Evolutionary conservation across 2,329 filamentous ascomycete genomes (phyloP), one percentile per base, ranked within the genome.

Genomic region (Cryphonectria japonica): DNA sequence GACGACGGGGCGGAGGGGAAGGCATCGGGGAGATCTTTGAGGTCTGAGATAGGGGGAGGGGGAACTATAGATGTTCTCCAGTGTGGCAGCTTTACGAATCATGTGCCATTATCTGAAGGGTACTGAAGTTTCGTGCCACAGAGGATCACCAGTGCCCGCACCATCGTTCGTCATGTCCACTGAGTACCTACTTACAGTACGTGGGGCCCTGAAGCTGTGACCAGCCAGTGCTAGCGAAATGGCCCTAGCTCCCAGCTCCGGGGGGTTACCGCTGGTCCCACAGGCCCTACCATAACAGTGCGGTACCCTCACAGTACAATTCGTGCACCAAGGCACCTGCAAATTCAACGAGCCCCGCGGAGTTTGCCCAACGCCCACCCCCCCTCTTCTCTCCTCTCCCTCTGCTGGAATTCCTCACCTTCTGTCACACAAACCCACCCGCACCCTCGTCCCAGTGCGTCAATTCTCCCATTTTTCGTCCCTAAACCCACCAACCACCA

Each of bases 11-110:
- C 1, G 87, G 87, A 5, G 86, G 86, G 0, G 87, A 89, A 74
- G 88, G 88, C 0, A 82, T 88, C 29, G 89, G 89, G 1, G 87
- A 90, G 77, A 88, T 91, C 37, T 91, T 91, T 78, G 89, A 91
- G 76, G 82, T 91, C 67, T 92, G 78, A 75, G n/a, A 1, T 4
- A 34, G 6, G 34, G 6, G 6, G 3, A 34, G 34, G 29, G 39
- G 5, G 8, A 9, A 62, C 5, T 11, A 19, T 16, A 37, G 6
- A 13, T 5, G 9, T 13, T 8, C 2, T 2, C 13, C 6, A 63
- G 61, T n/a, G 11, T 43, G 16, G 7, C 3, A 60, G 8, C 34
- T 32, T 11, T 41, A n/a, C 34, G 34, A 34, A 34, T n/a, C 4
- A n/a, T 62, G 19, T 39, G 59, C 29, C 29, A 57, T 29, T 9